Percentiles rank a stretch among this genome's conserved stretches.
phyloP scores from a whole-genome alignment of 176 grass and related monocot genomes.

The Carex cristatella region DNA sequence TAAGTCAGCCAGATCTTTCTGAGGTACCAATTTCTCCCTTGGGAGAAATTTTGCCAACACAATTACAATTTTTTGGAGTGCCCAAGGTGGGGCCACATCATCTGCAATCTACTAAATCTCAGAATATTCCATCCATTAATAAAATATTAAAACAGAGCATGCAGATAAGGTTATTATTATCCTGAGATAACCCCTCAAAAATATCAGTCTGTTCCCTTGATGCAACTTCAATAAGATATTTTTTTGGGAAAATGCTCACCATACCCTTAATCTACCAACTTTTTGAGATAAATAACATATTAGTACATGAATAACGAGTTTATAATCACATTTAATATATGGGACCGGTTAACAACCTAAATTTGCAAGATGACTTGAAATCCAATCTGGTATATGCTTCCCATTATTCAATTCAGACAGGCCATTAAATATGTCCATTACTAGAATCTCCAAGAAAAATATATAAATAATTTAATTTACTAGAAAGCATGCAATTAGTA shows the following conservation, averaged over 20 bases:
- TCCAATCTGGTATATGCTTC: background rate
- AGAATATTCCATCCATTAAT: background rate
- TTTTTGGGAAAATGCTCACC: too few species aligned
- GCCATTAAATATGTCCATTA: background rate
- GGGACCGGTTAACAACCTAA: too few species aligned
- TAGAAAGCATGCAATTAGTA: too few species aligned
- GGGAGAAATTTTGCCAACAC: constrained; percentile 71
- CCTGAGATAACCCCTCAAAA: too few species aligned
- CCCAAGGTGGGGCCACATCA: constrained; percentile 76
- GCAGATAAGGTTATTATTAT: too few species aligned
- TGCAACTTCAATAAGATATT: too few species aligned
- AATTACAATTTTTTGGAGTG: constrained; percentile 75
- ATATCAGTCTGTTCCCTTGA: too few species aligned
- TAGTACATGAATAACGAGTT: too few species aligned
- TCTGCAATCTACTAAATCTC: constrained; percentile 62
- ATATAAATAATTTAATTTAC: background rate
- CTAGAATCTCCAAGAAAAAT: background rate
- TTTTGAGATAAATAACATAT: too few species aligned
- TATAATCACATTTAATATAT: too few species aligned
- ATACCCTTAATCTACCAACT: too few species aligned
- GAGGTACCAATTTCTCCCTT: constrained; percentile 84
- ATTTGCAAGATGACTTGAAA: too few species aligned
- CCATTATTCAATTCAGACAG: background rate
- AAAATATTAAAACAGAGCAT: background rate
- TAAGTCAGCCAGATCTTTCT: constrained; percentile 88